Evolutionary conservation across 2,329 filamentous ascomycete genomes (phyloP).

Genomic region (Sarocladiaceae sp.): DNA sequence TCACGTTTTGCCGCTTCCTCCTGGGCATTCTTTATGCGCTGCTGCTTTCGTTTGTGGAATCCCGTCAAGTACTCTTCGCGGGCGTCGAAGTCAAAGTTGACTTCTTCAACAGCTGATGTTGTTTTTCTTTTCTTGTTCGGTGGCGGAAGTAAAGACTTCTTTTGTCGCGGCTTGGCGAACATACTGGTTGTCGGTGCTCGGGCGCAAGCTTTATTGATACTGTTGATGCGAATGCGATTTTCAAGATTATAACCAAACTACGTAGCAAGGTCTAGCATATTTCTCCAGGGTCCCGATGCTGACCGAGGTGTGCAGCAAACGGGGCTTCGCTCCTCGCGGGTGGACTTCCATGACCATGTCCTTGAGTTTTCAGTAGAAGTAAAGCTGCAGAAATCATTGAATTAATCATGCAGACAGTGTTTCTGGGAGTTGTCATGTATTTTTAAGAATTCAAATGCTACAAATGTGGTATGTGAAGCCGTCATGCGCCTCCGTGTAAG

Average conservation of each 20-base stretch:
- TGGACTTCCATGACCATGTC: background rate
- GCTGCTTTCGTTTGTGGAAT: conserved; percentile 92
- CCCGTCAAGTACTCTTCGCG: conserved; percentile 88
- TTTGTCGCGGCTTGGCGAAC: conserved; percentile 56
- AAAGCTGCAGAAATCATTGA: background rate
- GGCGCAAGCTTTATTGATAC: background rate
- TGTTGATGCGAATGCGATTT: background rate
- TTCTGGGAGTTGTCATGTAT: background rate
- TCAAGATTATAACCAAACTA: background rate
- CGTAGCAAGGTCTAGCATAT: background rate
- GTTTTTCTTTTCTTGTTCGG: conserved; percentile 64
- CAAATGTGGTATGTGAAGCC: no score
- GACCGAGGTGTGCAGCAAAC: conserved; percentile 23
- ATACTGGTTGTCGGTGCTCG: conserved; percentile 17
- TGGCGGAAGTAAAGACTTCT: conserved; percentile 53
- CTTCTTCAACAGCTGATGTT: conserved; percentile 63
- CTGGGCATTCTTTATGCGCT: conserved; percentile 79
- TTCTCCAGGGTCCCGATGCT: conserved; percentile 9
- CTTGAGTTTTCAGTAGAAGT: no score
- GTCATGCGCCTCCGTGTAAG: no score
- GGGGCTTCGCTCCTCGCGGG: background rate
- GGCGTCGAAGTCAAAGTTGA: conserved; percentile 76
- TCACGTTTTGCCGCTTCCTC: conserved; percentile 74
- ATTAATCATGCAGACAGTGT: background rate
- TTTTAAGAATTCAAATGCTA: background rate